A percentile compares a stretch with the other conserved stretches of the same genome.
phyloP scores from a whole-genome alignment of 352 stramenopile species.

The Elongisporangium anandrum region DNA sequence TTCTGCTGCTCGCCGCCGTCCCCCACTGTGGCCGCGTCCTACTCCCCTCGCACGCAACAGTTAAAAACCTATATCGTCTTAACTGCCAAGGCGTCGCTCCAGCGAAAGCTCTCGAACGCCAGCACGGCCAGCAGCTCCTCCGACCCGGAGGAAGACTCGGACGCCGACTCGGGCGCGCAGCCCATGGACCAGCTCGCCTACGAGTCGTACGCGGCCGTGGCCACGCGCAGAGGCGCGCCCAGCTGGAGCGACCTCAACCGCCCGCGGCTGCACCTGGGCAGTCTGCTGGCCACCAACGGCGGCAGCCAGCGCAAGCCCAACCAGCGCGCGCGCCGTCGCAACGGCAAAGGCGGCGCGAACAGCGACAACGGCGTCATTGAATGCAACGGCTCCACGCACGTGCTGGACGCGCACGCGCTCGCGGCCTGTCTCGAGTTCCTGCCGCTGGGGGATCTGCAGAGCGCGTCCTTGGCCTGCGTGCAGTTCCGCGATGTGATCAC shows the following conservation, averaged over 20 bases:
- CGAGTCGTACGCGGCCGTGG: conserved; percentile 71
- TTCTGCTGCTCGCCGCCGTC: conserved; percentile 24
- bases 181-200: conserved; percentile 50
- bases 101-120: conserved; percentile 20
- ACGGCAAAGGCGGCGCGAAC: conserved; percentile 9
- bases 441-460: conserved; percentile 39
- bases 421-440: conserved; percentile 80
- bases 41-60: conserved; percentile 4
- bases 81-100: conserved; percentile 20
- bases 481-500: conserved; percentile 53
- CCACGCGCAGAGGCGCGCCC: conserved; percentile 34
- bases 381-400: conserved; percentile 11
- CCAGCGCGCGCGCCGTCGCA: conserved; percentile 10
- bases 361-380: neutral
- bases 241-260: conserved; percentile 68
- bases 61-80: conserved; percentile 38
- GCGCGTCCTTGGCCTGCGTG: conserved; percentile 36
- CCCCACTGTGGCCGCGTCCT: conserved; percentile 13
- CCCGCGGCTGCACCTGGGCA: conserved; percentile 23
- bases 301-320: conserved; percentile 22
- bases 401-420: conserved; percentile 45
- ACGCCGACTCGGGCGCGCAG: conserved; percentile 9
- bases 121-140: conserved; percentile 33
- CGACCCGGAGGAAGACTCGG: conserved; percentile 27
- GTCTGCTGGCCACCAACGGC: conserved; percentile 16